Evolutionary conservation across 208 protist genomes (phyloP).

Genomic region (Crithidia sp.): DNA sequence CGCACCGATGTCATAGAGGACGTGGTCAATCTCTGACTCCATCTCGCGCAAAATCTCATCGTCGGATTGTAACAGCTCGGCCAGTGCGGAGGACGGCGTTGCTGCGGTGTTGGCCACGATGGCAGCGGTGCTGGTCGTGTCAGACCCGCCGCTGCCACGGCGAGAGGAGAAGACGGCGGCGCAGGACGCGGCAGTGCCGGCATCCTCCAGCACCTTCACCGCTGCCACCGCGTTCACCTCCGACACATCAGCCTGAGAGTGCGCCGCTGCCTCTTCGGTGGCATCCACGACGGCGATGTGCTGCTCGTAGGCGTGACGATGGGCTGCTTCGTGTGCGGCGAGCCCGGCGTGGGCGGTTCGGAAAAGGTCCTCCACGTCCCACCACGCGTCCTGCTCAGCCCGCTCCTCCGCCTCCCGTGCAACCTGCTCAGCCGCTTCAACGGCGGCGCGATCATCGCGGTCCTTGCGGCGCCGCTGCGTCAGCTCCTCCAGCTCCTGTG

Average conservation of each 20-base stretch:
- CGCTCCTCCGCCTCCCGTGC: slow-evolving; percentile 34
- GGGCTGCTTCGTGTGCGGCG: slow-evolving; percentile 24
- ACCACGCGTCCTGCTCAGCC: slow-evolving; percentile 42
- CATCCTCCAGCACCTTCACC: slow-evolving; percentile 31
- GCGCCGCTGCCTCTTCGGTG: slow-evolving; percentile 15
- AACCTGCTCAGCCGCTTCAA: slow-evolving; percentile 40
- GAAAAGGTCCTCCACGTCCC: slow-evolving; percentile 43
- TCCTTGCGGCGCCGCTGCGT: slow-evolving; percentile 50
- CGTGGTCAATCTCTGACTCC: slow-evolving; percentile 74
- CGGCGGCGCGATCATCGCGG: slow-evolving; percentile 31
- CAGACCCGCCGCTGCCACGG: background rate
- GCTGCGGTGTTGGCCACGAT: background rate
- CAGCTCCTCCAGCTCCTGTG: slow-evolving; percentile 59
- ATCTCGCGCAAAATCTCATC: slow-evolving; percentile 79
- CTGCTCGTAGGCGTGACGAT: slow-evolving; percentile 58
- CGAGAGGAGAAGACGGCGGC: slow-evolving; percentile 1
- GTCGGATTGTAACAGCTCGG: slow-evolving; percentile 50
- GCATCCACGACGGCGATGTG: slow-evolving; percentile 36
- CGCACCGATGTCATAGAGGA: slow-evolving; percentile 43
- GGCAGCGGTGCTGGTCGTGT: background rate
- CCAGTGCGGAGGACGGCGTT: slow-evolving; percentile 7
- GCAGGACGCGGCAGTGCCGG: slow-evolving; percentile 3
- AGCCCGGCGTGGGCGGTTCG: slow-evolving; percentile 28
- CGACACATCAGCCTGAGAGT: background rate
- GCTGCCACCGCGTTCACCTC: slow-evolving; percentile 14